Percentiles rank a stretch among this genome's conserved stretches.
Conservation (phyloP, 31 red algal genomes). For the Odonthalia washingtoniensis region DNA sequence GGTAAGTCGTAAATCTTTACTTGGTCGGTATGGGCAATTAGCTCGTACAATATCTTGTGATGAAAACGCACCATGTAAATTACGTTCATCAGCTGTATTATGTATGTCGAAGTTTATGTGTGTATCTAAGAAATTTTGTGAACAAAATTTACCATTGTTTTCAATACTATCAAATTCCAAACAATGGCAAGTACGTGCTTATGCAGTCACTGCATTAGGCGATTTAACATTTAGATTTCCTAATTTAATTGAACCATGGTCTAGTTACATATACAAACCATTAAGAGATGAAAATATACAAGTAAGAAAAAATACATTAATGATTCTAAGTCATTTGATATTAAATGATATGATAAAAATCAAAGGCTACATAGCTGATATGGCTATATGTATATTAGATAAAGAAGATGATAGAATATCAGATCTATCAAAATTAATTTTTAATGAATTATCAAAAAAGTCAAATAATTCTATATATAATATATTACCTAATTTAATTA, state of each 20-base stretch:
- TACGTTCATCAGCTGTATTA: slow-evolving; percentile 51
- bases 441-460: slow-evolving; percentile 83
- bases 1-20: slow-evolving; percentile 47
- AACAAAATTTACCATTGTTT: slow-evolving; percentile 83
- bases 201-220: slow-evolving; percentile 84
- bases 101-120: slow-evolving; percentile 88
- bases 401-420: slow-evolving; percentile 70
- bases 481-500: slow-evolving; percentile 89
- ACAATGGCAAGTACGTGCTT: slow-evolving; percentile 66
- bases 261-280: slow-evolving; percentile 69
- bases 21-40: slow-evolving; percentile 66
- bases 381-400: slow-evolving; percentile 87
- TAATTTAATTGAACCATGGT: slow-evolving; percentile 93
- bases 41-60: slow-evolving; percentile 43
- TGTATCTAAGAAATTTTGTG: slow-evolving; percentile 72
- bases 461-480: slow-evolving; percentile 79
- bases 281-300: slow-evolving; percentile 68
- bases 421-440: slow-evolving; percentile 78
- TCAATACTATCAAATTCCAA: slow-evolving; percentile 64
- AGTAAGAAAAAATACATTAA: slow-evolving; percentile 86
- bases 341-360: slow-evolving; percentile 99
- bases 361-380: slow-evolving; percentile 82
- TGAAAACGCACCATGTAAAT: background rate
- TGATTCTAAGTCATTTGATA: slow-evolving; percentile 87
- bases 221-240: slow-evolving; percentile 91